Conservation (phyloP, 2,329 filamentous ascomycete species). For the Stylonectria norvegica region DNA sequence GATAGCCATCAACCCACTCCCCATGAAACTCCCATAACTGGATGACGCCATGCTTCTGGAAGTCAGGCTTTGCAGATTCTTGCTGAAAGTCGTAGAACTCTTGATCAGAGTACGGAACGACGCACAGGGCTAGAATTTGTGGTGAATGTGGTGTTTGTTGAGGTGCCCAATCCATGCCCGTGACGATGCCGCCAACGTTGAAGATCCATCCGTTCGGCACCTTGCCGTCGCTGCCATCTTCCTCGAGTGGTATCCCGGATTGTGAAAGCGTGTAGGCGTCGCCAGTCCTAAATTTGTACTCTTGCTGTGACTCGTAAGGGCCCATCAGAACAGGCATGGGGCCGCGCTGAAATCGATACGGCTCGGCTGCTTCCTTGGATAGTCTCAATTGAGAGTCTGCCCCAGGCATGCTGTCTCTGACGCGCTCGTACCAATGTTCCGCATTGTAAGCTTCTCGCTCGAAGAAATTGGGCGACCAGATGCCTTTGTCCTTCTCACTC, state of each 20-base stretch:
- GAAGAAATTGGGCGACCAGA: constrained; percentile 39
- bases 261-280: constrained; percentile 26
- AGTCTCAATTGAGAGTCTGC: constrained; percentile 16
- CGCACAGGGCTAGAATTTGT: constrained; percentile 51
- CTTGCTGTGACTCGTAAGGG: constrained; percentile 28
- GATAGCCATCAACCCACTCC: constrained; percentile 30
- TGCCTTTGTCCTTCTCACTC: constrained; percentile 31
- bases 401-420: constrained; percentile 15
- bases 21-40: constrained; percentile 51
- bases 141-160: constrained; percentile 29
- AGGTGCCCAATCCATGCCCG: constrained; percentile 53
- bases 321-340: constrained; percentile 35
- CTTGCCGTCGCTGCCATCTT: constrained; percentile 22
- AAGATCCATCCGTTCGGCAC: constrained; percentile 48
- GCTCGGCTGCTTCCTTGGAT: constrained; percentile 24
- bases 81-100: constrained; percentile 39
- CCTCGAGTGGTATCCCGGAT: constrained; percentile 28
- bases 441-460: constrained; percentile 33
- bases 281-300: constrained; percentile 28
- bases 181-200: constrained; percentile 51
- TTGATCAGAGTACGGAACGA: constrained; percentile 51
- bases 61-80: constrained; percentile 35
- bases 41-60: constrained; percentile 44
- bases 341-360: constrained; percentile 27
- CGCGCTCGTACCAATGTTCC: constrained; percentile 27